These are phyloP conservation scores for Alternaria gansuensis DNA, from an alignment of 2,329 filamentous ascomycete species.

Conservation along the genomic window DNA sequence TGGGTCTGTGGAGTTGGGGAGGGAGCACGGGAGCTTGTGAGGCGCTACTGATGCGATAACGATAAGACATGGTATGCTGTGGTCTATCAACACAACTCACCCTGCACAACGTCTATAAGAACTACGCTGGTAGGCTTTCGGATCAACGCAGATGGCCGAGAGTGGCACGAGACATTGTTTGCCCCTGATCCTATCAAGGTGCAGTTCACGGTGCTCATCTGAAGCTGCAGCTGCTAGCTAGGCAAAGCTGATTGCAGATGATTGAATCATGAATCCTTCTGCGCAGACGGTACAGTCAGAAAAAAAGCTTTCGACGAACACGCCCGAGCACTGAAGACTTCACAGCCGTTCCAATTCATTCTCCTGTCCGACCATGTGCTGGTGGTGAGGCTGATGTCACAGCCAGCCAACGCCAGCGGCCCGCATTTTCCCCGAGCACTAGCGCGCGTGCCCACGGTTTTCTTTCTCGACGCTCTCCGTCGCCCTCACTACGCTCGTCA, in stretches of 20 bases:
- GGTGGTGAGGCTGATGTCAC: slow-evolving; percentile 21
- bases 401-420: slow-evolving; percentile 24
- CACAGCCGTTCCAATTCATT: background rate
- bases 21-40: slow-evolving; percentile 29
- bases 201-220: background rate
- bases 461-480: slow-evolving; percentile 28
- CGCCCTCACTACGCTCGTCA: slow-evolving; percentile 29
- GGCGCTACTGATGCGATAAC: slow-evolving; percentile 24
- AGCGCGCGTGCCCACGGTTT: slow-evolving; percentile 35
- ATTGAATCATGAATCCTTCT: slow-evolving; percentile 8
- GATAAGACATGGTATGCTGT: slow-evolving; percentile 14
- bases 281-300: background rate
- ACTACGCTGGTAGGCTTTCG: background rate
- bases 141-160: too few species aligned
- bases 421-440: slow-evolving; percentile 35
- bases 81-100: too few species aligned
- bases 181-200: background rate
- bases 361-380: background rate
- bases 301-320: background rate
- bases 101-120: background rate
- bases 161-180: background rate
- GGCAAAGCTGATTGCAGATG: slow-evolving; percentile 17
- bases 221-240: background rate
- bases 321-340: background rate
- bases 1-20: slow-evolving; percentile 13